Evolutionary conservation across 106 monocot genomes (phyloP).

Genomic region (Dendrobium huoshanense): DNA sequence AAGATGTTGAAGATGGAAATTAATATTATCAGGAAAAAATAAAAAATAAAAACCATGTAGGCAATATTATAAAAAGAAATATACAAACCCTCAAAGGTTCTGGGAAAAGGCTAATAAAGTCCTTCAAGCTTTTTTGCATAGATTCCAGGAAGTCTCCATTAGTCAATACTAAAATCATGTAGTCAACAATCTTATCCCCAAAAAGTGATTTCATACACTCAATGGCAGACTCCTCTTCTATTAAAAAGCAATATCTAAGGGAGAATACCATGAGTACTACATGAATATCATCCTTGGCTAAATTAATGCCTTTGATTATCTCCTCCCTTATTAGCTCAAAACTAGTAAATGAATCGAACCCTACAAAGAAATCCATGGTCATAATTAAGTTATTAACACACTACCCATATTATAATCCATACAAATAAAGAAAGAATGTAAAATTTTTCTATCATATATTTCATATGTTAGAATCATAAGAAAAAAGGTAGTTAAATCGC

Average conservation of each 20-base stretch:
- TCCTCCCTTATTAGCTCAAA: slow-evolving; percentile 55
- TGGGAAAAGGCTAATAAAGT: slow-evolving; percentile 34
- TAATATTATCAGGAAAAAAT: too few species aligned
- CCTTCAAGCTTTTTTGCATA: slow-evolving; percentile 29
- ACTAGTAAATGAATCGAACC: slow-evolving; percentile 55
- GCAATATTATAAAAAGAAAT: too few species aligned
- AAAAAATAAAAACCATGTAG: too few species aligned
- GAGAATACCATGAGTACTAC: slow-evolving; percentile 84
- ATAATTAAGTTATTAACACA: too few species aligned
- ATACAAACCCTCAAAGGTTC: slow-evolving; percentile 39
- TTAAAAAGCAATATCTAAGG: slow-evolving; percentile 51
- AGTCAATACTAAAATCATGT: slow-evolving; percentile 77
- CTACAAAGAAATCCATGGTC: slow-evolving; percentile 12
- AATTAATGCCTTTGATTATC: slow-evolving; percentile 71
- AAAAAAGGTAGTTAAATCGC: too few species aligned
- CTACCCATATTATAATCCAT: too few species aligned
- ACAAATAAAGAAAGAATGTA: too few species aligned
- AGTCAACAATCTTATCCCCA: slow-evolving; percentile 61
- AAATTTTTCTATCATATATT: too few species aligned
- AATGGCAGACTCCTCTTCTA: slow-evolving; percentile 64
- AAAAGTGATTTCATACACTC: slow-evolving; percentile 57
- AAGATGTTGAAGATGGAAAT: too few species aligned
- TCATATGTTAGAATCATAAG: too few species aligned
- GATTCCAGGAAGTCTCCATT: slow-evolving; percentile 64
- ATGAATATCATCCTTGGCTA: slow-evolving; percentile 92